These are phyloP conservation scores for Cyclotella cryptica DNA, from an alignment of 108 stramenopile species.

Conservation along the genomic window DNA sequence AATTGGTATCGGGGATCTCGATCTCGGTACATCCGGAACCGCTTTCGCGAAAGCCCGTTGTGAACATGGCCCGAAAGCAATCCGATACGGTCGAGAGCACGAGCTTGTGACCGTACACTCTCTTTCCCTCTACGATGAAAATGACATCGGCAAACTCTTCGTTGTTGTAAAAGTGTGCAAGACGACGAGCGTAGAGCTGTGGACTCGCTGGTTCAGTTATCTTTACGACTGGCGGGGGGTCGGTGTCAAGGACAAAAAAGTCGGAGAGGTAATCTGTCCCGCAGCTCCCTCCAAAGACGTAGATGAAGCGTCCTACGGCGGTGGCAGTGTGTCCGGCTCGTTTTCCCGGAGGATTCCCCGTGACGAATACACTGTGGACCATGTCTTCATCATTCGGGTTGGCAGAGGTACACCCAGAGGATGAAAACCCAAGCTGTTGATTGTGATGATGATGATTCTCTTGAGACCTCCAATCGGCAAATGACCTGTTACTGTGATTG, in stretches of 20 bases:
- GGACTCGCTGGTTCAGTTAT: conserved; percentile 74
- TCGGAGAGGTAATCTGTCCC: conserved; percentile 83
- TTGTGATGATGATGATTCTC: conserved; percentile 29
- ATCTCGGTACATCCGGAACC: conserved; percentile 72
- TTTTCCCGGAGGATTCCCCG: conserved; percentile 81
- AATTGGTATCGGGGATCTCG: conserved; percentile 81
- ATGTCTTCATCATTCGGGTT: conserved; percentile 92
- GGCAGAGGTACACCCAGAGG: conserved; percentile 51
- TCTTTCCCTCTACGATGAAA: conserved; percentile 88
- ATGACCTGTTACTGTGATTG: conserved; percentile 17
- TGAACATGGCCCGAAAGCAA: conserved; percentile 94
- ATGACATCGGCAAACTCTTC: conserved; percentile 92
- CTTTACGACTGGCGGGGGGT: conserved; percentile 74
- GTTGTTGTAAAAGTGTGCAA: conserved; percentile 85
- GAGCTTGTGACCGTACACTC: conserved; percentile 89
- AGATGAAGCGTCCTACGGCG: conserved; percentile 83
- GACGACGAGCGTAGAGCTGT: conserved; percentile 65
- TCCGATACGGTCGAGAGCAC: conserved; percentile 87
- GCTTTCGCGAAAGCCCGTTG: conserved; percentile 80
- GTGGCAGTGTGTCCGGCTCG: conserved; percentile 96
- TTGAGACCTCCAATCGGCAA: conserved; percentile 72
- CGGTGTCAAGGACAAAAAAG: conserved; percentile 91
- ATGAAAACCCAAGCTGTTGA: conserved; percentile 22
- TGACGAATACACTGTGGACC: conserved; percentile 70
- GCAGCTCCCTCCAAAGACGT: conserved; percentile 85